phyloP scores from a whole-genome alignment of 768 basidiomycete species.

The Kwoniella shandongensis region DNA sequence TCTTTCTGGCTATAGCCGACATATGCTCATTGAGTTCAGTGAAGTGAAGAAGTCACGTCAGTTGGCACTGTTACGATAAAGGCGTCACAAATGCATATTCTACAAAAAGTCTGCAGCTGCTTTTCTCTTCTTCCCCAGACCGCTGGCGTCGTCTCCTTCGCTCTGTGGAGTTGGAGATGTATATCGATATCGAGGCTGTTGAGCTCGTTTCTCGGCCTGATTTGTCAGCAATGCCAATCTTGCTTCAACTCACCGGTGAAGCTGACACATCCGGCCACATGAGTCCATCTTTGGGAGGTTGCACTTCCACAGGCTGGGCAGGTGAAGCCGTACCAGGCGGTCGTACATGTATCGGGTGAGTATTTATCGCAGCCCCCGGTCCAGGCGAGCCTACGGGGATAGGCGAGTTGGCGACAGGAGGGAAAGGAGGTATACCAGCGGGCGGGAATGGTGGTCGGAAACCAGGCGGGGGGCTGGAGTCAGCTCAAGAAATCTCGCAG shows the following conservation, averaged over 20 bases:
- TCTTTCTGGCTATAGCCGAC: no score
- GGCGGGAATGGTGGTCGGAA: constrained; percentile 44
- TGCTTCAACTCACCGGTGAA: constrained; percentile 41
- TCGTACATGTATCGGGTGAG: constrained; percentile 5
- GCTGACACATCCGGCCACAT: constrained; percentile 52
- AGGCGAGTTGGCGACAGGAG: constrained; percentile 32
- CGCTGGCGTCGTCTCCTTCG: constrained; percentile 15
- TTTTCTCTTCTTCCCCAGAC: constrained; percentile 44
- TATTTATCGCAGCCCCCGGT: constrained; percentile 3
- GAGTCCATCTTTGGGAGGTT: constrained; percentile 50
- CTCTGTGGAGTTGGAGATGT: constrained; percentile 38
- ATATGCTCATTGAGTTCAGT: no score
- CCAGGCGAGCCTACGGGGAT: constrained; percentile 10
- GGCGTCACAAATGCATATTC: background rate
- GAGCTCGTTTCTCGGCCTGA: constrained; percentile 52
- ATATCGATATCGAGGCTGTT: constrained; percentile 49
- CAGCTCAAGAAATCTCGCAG: background rate
- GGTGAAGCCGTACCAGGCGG: constrained; percentile 4
- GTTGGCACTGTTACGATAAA: no score
- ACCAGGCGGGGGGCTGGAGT: constrained; percentile 46
- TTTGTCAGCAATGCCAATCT: background rate
- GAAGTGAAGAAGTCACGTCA: no score
- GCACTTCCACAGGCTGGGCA: constrained; percentile 21
- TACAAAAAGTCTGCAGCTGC: constrained; percentile 66
- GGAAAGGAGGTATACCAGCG: constrained; percentile 32